Conservation (phyloP, 176 grass and related monocot species). For the Guadua angustifolia region DNA sequence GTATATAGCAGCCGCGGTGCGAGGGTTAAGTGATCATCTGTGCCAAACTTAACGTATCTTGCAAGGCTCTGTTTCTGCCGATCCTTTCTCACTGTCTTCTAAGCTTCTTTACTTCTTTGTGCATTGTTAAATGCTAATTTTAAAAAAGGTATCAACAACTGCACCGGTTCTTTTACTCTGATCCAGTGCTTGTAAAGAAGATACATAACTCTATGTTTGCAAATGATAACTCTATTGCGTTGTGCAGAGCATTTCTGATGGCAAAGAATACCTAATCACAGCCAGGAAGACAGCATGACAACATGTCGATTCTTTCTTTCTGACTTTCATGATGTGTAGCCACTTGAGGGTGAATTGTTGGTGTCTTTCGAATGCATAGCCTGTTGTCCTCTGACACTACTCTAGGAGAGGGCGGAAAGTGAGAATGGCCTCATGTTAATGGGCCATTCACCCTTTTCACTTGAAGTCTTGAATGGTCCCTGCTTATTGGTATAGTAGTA, state of each 20-base stretch:
- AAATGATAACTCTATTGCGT: neutral
- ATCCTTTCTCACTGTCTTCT: neutral
- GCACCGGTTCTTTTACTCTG: neutral
- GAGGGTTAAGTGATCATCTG: neutral
- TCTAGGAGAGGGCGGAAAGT: neutral
- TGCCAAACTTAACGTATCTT: neutral
- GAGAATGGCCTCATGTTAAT: neutral
- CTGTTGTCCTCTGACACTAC: neutral
- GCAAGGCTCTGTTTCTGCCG: neutral
- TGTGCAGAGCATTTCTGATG: neutral
- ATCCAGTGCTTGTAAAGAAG: neutral
- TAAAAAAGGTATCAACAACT: neutral
- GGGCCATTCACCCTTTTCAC: neutral
- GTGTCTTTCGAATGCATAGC: constrained; percentile 24
- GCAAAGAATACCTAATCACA: neutral
- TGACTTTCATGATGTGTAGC: constrained; percentile 6
- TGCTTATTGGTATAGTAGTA: neutral
- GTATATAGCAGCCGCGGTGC: no score
- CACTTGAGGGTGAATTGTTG: constrained; percentile 24
- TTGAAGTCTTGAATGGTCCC: neutral
- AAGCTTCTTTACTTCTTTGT: constrained; percentile 23
- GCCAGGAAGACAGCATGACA: neutral
- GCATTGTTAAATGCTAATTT: neutral
- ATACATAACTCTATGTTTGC: neutral
- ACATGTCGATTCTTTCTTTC: neutral